A percentile compares a stretch with the other conserved stretches of the same genome.
These are phyloP conservation scores for Botrytis pseudocinerea DNA, from an alignment of 2,329 filamentous ascomycete species.

Conservation along the genomic window DNA sequence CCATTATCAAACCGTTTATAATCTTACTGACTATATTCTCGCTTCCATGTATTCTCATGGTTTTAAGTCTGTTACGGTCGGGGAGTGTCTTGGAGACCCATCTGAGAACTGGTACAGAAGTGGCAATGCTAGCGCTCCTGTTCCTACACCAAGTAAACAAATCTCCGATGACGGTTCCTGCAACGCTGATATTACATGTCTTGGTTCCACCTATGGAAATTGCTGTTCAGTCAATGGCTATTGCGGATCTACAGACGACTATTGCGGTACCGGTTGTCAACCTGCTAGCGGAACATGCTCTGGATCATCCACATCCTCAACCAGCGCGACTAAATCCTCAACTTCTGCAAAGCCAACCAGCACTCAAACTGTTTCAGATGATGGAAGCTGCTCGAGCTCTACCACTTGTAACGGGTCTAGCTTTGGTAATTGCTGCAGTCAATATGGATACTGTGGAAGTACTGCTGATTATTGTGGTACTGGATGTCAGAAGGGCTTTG, in stretches of 20 bases:
- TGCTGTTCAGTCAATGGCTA: constrained; percentile 29
- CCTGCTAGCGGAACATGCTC: constrained; percentile 18
- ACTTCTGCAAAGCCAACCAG: constrained; percentile 14
- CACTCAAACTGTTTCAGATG: constrained; percentile 17
- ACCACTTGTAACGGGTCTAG: constrained; percentile 29
- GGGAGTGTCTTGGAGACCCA: constrained; percentile 50
- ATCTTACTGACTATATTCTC: constrained; percentile 43
- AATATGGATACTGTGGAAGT: constrained; percentile 25
- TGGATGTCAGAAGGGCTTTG: constrained; percentile 19
- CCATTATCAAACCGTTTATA: constrained; percentile 42
- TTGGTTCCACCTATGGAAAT: constrained; percentile 27
- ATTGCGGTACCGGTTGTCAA: constrained; percentile 29
- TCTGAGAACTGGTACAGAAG: constrained; percentile 47
- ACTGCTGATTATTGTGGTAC: constrained; percentile 18
- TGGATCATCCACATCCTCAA: constrained; percentile 7
- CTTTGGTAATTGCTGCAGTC: constrained; percentile 31
- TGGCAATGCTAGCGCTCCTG: constrained; percentile 22
- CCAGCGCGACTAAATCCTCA: constrained; percentile 10
- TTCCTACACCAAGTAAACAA: constrained; percentile 7
- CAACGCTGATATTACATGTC: constrained; percentile 24
- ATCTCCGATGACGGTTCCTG: constrained; percentile 30
- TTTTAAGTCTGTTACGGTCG: constrained; percentile 47
- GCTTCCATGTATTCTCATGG: constrained; percentile 43
- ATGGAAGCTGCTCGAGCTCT: constrained; percentile 31
- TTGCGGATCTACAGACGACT: constrained; percentile 27